Base-by-base conservation (phyloP, 2,329 filamentous ascomycete genomes). In the Xylaria multiplex region DNA sequence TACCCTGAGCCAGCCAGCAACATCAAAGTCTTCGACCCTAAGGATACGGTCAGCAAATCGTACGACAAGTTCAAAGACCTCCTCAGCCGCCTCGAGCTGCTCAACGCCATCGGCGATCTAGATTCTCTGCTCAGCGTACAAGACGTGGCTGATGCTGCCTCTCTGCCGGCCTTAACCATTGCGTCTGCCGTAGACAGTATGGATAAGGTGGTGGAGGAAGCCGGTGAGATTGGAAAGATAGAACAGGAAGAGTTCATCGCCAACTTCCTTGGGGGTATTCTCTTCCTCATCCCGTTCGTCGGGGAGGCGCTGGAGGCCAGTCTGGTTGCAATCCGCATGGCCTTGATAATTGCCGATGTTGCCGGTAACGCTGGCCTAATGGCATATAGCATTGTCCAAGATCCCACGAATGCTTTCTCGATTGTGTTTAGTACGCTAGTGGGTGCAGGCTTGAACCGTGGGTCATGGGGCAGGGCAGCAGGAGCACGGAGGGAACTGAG, bases 231-330 rank as follows among this genome's bases (percentile, higher is more conserved):
- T 9, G 59, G 72, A 24, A 66, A 75, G 59, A 63, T 70, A 56
- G 62, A 75, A 67, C 65, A 68, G 49, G 70, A 77, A 58, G 66
- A 69, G 16, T 68, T 77, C 55, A 72, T 76, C 32, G 63, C 77
- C 19, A 67, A 67, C 40, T 75, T 77, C 69, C 50, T 77, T 35
- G 67, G 53, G 14, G 72, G 71, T 45, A 64, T 77, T n/a, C 66
- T 77, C 59, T 71, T 77, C 64, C 67, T 74, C 59, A 57, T 77
- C 43, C 71, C 73, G 9, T 58, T 75, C 42, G 55, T 69, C 19
- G 71, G 73, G 30, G 60, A 69, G 66, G 68, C 52, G 6, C 14
- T 46, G 19, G 59, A 43, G 43, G 35, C 52, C 50, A 53, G 27
- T n/a, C 32, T 64, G 49, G 50, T 52, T 35, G 16, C 50, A 30